Evolutionary conservation across 805 yeast species (phyloP), one percentile per base, ranked within the genome.

Genomic region (Candida odintsovae): DNA sequence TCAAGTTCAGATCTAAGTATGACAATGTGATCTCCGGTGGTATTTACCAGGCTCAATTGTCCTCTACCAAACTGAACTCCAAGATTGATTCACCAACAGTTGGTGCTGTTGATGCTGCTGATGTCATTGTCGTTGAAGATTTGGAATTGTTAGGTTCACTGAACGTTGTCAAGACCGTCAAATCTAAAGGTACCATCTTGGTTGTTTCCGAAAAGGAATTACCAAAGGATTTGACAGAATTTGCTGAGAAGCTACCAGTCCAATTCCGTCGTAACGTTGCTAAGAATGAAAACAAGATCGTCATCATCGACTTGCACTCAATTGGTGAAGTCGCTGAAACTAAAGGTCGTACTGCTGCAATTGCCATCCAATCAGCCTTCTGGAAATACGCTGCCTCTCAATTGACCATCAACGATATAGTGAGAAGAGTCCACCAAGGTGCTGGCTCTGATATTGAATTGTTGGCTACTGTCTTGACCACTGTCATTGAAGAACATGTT

Each of bases 371-470:
- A 68, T 78, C 84, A 38, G 87, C 83, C 0, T 84, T 88, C 72
- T 89, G 96, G 95, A 75, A 76, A 49, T 69, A 75, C 38, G 77
- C 86, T 8, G 78, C 75, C 51, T 86, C 89, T 15, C 75, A 74
- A 36, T 71, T 80, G 40, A 76, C 75, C 29, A 64, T 63, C 41
- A 83, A 82, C 42, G 81, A 82, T 31, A 73, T 85, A 53, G 89
- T 86, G 49, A 81, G 87, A 65, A 83, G 83, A 63, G 78, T 89
- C 56, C 79, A 84, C 66, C 87, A 83, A 62, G 82, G 94, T 15
- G 84, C 85, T 50, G 94, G 95, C 43, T 76, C 84, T 43, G 89
- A 83, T 52, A 86, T 88, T 50, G 96, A 90, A 68, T 70, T 84
- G 49, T 74, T 89, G 53, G 86, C 86, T 29, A 80, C 84, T 29